Evolutionary conservation across 352 stramenopile genomes (phyloP).

Genomic region (Globisporangium sylvaticum): DNA sequence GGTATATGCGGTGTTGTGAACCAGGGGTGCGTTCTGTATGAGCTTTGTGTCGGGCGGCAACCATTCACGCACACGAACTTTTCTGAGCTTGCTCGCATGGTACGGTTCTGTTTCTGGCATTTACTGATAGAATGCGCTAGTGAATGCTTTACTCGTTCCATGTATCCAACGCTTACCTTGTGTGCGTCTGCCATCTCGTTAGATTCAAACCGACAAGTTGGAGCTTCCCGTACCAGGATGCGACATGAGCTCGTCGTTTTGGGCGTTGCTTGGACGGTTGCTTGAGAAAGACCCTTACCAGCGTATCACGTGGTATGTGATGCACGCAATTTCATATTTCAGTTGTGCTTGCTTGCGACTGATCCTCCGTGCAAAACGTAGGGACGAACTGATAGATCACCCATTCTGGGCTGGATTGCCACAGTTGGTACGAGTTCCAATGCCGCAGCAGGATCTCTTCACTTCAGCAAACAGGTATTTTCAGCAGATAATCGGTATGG

Average conservation of each 20-base stretch:
- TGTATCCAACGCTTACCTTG: background rate
- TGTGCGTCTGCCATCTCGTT: conserved; percentile 1
- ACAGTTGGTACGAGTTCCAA: conserved; percentile 25
- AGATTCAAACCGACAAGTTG: conserved; percentile 71
- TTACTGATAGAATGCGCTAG: background rate
- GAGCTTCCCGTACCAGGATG: conserved; percentile 40
- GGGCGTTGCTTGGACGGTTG: conserved; percentile 47
- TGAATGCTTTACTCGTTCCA: background rate
- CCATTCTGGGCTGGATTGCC: conserved; percentile 54
- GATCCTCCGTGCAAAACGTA: conserved; percentile 14
- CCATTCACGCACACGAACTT: conserved; percentile 77
- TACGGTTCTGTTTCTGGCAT: conserved; percentile 17
- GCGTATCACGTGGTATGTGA: conserved; percentile 66
- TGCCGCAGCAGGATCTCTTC: conserved; percentile 69
- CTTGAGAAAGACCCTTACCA: conserved; percentile 70
- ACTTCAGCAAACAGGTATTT: conserved; percentile 17
- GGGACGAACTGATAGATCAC: conserved; percentile 63
- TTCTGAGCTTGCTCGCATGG: conserved; percentile 61
- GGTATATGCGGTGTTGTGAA: background rate
- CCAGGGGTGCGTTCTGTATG: conserved; percentile 78
- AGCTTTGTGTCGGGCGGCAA: conserved; percentile 59
- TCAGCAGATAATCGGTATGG: background rate
- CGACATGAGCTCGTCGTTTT: conserved; percentile 54
- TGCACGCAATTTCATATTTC: background rate
- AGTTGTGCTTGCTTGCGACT: conserved; percentile 4